Conservation (phyloP, 177 flowering plant species). For the Telopea speciosissima region DNA sequence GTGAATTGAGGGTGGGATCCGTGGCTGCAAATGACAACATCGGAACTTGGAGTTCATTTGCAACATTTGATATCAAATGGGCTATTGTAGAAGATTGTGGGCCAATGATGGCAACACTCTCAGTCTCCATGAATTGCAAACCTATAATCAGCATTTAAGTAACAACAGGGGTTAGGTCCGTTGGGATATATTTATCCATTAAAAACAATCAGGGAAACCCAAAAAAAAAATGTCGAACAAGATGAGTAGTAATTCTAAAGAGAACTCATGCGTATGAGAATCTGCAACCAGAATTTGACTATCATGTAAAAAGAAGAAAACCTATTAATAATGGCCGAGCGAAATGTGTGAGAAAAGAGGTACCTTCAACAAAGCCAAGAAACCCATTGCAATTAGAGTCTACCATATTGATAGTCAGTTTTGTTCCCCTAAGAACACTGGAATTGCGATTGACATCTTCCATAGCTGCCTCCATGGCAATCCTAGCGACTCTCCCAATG, state of each 20-base stretch:
- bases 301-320: not conserved
- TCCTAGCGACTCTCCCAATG: conserved; percentile 30
- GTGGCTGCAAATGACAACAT: conserved; percentile 37
- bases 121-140: conserved; percentile 37
- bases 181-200: not conserved
- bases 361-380: conserved; percentile 37
- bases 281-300: not conserved
- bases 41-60: conserved; percentile 44
- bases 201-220: not conserved
- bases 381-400: conserved; percentile 33
- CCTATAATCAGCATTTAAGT: conserved; percentile 16
- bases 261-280: too few species aligned
- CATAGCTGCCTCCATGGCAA: conserved; percentile 32
- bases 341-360: not conserved
- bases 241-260: too few species aligned
- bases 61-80: conserved; percentile 34
- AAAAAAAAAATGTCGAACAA: conserved; percentile 3
- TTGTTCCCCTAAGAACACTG: conserved; percentile 28
- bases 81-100: conserved; percentile 39
- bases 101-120: conserved; percentile 33
- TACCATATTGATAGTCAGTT: conserved; percentile 19
- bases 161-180: not conserved
- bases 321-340: not conserved
- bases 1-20: conserved; percentile 35
- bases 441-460: conserved; percentile 33